Percentiles rank a stretch among this genome's conserved stretches.
Conservation (phyloP, 1,139 yeast species). For the Nakaseomyces nivariensis region DNA sequence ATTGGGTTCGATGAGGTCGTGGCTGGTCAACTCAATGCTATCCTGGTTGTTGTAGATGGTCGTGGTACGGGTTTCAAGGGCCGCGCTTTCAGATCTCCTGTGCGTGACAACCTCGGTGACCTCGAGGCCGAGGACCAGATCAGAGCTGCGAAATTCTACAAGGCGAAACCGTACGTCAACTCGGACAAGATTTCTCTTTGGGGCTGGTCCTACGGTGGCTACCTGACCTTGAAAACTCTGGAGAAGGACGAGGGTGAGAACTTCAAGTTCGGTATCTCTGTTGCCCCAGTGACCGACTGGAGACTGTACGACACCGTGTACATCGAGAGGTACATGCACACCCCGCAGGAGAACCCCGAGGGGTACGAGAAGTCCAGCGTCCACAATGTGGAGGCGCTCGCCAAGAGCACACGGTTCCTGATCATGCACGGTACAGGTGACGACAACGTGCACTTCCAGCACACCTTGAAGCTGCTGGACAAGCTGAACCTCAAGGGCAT, state of each 20-base stretch:
- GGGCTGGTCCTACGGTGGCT: conserved; percentile 87
- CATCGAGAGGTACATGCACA: conserved; percentile 69
- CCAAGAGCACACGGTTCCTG: conserved; percentile 45
- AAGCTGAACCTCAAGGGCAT: conserved; percentile 46
- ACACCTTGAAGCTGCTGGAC: conserved; percentile 55
- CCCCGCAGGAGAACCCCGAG: conserved; percentile 50
- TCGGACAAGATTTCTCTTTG: conserved; percentile 53
- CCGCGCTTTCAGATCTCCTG: conserved; percentile 48
- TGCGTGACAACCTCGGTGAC: conserved; percentile 56
- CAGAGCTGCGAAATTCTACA: conserved; percentile 55
- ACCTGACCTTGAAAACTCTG: conserved; percentile 60
- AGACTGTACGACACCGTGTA: conserved; percentile 63
- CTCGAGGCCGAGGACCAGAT: conserved; percentile 66
- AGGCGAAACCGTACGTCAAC: conserved; percentile 47
- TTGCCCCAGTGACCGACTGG: conserved; percentile 81
- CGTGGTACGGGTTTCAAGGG: conserved; percentile 74
- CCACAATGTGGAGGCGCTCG: conserved; percentile 38
- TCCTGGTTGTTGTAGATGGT: conserved; percentile 75
- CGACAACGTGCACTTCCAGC: conserved; percentile 74
- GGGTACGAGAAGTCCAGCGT: conserved; percentile 52
- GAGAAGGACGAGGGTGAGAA: conserved; percentile 53
- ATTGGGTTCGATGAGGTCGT: conserved; percentile 54
- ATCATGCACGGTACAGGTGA: conserved; percentile 77
- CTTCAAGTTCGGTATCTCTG: conserved; percentile 63
- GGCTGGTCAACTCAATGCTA: conserved; percentile 58